A percentile compares a stretch with the other conserved stretches of the same genome.
Conservation (phyloP, 2,329 filamentous ascomycete species). For the Ophiocordyceps camponoti-floridani region DNA sequence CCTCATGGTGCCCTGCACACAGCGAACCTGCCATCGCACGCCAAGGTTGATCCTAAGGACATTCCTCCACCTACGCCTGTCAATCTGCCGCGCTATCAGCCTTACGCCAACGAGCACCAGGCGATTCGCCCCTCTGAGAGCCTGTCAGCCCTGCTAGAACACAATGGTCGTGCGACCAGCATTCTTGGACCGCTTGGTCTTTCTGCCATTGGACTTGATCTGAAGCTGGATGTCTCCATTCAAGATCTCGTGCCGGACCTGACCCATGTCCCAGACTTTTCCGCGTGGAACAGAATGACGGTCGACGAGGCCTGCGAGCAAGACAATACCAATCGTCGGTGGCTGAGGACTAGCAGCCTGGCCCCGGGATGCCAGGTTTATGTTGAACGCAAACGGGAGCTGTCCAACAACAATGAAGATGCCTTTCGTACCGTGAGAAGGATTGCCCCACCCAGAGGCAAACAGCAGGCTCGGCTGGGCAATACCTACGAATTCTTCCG, state of each 20-base stretch:
- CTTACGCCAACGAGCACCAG: slow-evolving; percentile 15
- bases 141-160: slow-evolving; percentile 32
- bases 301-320: slow-evolving; percentile 28
- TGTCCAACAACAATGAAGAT: slow-evolving; percentile 35
- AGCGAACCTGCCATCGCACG: slow-evolving; percentile 12
- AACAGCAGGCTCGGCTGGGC: slow-evolving; percentile 34
- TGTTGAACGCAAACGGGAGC: slow-evolving; percentile 37
- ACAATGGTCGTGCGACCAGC: slow-evolving; percentile 28
- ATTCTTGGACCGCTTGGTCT: slow-evolving; percentile 26
- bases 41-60: slow-evolving; percentile 25
- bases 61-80: slow-evolving; percentile 39
- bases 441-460: slow-evolving; percentile 34
- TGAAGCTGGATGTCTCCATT: slow-evolving; percentile 29
- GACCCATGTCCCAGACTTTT: slow-evolving; percentile 33
- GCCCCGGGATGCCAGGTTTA: slow-evolving; percentile 42
- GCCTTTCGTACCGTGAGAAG: slow-evolving; percentile 45
- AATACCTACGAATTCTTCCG: slow-evolving; percentile 51
- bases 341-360: slow-evolving; percentile 31
- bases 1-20: neutral
- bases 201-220: slow-evolving; percentile 37
- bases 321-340: slow-evolving; percentile 28
- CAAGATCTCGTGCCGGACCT: slow-evolving; percentile 35
- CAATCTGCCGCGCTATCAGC: slow-evolving; percentile 27
- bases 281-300: slow-evolving; percentile 29
- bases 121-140: slow-evolving; percentile 13